Evolutionary conservation across 2,329 filamentous ascomycete genomes (phyloP), one percentile per base, ranked within the genome.

Genomic region (Fusarium newnesense): DNA sequence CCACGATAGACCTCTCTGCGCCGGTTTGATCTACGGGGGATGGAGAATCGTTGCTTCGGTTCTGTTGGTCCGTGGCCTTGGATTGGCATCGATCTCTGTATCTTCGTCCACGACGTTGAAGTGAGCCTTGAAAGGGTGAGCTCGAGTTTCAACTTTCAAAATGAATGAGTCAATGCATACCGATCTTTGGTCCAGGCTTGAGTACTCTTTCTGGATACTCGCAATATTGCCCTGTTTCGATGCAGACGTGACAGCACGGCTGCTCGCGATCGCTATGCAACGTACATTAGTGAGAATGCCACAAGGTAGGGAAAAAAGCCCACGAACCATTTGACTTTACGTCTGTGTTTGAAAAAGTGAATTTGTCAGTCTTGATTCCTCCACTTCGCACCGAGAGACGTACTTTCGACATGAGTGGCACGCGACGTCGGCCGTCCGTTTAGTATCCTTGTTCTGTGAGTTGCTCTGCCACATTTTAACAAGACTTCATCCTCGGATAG

Each of bases 261-360:
- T 50, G 28, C 30, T 50, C 46, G 10, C 46, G 46, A n/a, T 50
- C 46, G 3, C 46, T 50, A 16, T 9, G 0, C 4, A 11, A n/a
- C 1, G 12, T 30, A 16, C 4, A 47, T 47, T 0, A 47, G 26
- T 15, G 5, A 47, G 7, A 30, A 16, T 5, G 5, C 7, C 6
- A 24, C 26, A 9, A 16, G n/a, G 2, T 1, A 10, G 1, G 8
- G 13, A 9, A n/a, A n/a, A n/a, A n/a, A n/a, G n/a, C n/a, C 0
- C 4, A 26, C 43, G 4, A n/a, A 50, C 46, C 46, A 50, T 9
- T 50, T 50, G 0, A 50, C 46, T 24, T 50, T 34, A 0, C 46
- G 46, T 3, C 46, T 50, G 19, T 46, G 6, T n/a, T 46, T n/a
- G 2, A 7, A 49, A n/a, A 1, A 7, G 4, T 18, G 2, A 32